Base-by-base conservation (phyloP, 2,329 filamentous ascomycete species). In the Hypoxylon sp. region DNA sequence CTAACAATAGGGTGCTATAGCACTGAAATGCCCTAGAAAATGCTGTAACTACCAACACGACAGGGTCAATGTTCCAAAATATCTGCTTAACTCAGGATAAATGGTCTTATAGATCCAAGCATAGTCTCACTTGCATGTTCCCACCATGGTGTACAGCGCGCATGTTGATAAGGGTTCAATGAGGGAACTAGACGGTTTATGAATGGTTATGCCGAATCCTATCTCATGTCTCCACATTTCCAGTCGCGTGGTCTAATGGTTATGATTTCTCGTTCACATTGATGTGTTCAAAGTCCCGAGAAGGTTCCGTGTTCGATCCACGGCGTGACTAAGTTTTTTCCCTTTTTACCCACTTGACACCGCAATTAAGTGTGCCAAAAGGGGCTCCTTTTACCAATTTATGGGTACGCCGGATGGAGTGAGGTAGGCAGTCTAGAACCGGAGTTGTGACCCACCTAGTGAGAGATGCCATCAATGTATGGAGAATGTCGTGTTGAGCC, bases 251-350 rank as follows among this genome's bases (percentile, higher is more conserved):
- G 64, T 74, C 72, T 74, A 74, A 74, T 73, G 73, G 73, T 73
- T 74, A 74, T 74, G 72, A 74, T 70, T 69, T 74, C 69, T 73
- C 71, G 70, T 72, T 74, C 71, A 74, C 73, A 74, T 38, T 70
- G 38, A 57, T 65, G 63, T 64, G 56, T 61, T 64, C 58, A 58
- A 65, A 61, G 69, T 51, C 26, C 73, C 71, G 72, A 73, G 70
- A 74, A 72, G 73, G 73, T 73, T 74, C 73, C 73, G 73, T 74
- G 73, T 74, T 74, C 73, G 72, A 74, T 73, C 72, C 73, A 74
- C 73, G 73, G 73, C 72, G 72, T 69, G 70, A 74, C 72, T 74
- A 74, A 9, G 2, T 22, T 70, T 67, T n/a, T 32, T 44, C n/a
- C n/a, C 22, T 46, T 46, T 28, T 40, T 40, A 16, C 7, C 36